Percentiles rank a stretch among this genome's conserved stretches.
Conservation (phyloP, 1,284 basidiomycete genomes). For the Rhodotorula sp. region DNA sequence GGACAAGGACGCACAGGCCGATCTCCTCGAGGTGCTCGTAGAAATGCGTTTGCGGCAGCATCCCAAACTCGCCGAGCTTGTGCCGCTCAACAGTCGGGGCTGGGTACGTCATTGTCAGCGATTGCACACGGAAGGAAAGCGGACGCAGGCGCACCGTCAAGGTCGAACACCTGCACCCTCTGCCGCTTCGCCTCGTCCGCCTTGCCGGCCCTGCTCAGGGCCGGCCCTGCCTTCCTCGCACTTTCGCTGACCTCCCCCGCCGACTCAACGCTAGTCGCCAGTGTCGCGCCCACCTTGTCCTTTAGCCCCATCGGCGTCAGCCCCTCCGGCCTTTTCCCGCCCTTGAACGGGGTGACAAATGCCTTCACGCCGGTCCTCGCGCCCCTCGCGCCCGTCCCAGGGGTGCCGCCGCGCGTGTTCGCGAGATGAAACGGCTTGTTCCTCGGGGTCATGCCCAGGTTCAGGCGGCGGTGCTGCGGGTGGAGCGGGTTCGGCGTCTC, state of each 20-base stretch:
- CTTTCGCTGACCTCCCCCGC: background rate
- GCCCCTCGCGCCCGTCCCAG: background rate
- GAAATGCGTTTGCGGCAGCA: constrained; percentile 36
- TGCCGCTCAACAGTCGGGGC: background rate
- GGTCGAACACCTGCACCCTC: constrained; percentile 29
- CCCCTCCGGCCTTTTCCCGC: constrained; percentile 38
- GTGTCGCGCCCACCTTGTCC: background rate
- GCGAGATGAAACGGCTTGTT: constrained; percentile 34
- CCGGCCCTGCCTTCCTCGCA: background rate
- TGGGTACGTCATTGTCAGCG: background rate
- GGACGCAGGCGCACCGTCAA: constrained; percentile 14
- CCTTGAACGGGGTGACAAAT: constrained; percentile 46
- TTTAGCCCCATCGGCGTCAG: constrained; percentile 34
- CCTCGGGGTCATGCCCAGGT: constrained; percentile 43
- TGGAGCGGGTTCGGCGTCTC: constrained; percentile 15
- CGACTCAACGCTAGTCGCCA: background rate
- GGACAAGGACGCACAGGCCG: constrained; percentile 13
- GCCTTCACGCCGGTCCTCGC: constrained; percentile 13
- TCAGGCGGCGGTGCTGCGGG: constrained; percentile 28
- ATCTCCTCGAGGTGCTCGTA: constrained; percentile 19
- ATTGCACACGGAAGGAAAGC: background rate
- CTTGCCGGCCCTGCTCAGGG: background rate
- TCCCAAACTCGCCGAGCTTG: constrained; percentile 13
- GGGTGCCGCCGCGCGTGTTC: constrained; percentile 21
- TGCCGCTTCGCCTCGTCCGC: background rate